Evolutionary conservation across 805 yeast genomes (phyloP), one percentile per base, ranked within the genome.

Genomic region (Cyberlindnera suaveolens): DNA sequence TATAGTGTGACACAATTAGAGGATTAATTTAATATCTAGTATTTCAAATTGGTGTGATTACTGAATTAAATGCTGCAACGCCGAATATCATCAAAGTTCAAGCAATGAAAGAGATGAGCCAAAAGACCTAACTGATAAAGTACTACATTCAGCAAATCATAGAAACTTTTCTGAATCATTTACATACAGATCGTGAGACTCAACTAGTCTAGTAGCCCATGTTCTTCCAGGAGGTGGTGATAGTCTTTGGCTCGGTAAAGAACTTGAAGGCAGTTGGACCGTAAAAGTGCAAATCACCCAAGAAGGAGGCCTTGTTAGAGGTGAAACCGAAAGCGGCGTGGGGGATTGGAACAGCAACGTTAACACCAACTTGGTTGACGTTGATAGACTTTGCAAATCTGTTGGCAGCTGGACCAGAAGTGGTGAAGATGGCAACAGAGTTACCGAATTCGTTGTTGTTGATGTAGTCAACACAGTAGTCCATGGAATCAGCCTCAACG

Each of bases 301-400:
- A 67, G 77, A 84, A 82, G 9, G 87, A 80, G 39, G 78, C 85
- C 68, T 80, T 81, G 66, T 78, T 78, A 17, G 90, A 89, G 14
- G 91, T 83, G 71, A 83, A 83, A 10, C 87, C 81, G 64, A 83
- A 82, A 82, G 82, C 80, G 44, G 90, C 90, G 61, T 82, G 71
- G 45, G 90, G 90, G 32, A 83, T 89, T 15, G 91, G 91, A 44
- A 83, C 80, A 17, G 87, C 86, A 29, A 82, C 86, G 60, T 83
- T 83, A 52, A 83, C 68, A 50, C 91, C 91, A 39, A 83, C 85
- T 66, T 83, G 90, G 39, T 87, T 87, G 49, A 82, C 77, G 53
- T 80, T 83, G 53, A 83, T 75, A 46, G 74, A 70, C 65, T 71
- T 77, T 62, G 73, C 77, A 67, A 84, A 83, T 58, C 75, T 75